A percentile compares a stretch with the other conserved stretches of the same genome.
Conservation (phyloP, 2,329 filamentous ascomycete genomes). For the Ambrosiella cleistominuta region DNA sequence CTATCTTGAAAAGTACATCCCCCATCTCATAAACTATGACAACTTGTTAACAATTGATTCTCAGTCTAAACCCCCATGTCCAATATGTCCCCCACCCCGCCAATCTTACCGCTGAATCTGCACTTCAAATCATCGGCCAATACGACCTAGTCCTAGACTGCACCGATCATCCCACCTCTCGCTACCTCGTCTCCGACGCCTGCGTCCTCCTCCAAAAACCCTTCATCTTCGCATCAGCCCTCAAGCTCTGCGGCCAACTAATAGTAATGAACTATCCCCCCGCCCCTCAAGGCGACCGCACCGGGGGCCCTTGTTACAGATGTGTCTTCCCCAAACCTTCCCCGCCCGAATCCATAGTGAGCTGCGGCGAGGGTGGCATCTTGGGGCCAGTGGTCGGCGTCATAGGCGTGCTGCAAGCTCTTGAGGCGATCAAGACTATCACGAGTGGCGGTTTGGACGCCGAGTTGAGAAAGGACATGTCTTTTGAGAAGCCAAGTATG, state of each 20-base stretch:
- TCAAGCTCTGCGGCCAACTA: constrained; percentile 77
- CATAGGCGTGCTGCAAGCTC: constrained; percentile 83
- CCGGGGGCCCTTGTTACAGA: constrained; percentile 73
- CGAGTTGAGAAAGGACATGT: not conserved
- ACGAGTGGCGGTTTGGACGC: constrained; percentile 19
- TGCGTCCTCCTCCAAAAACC: constrained; percentile 66
- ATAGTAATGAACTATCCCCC: constrained; percentile 75
- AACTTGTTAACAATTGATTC: not conserved
- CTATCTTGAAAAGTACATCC: constrained; percentile 35
- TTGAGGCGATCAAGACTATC: constrained; percentile 78
- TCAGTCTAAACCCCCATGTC: constrained; percentile 51
- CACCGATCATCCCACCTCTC: constrained; percentile 79
- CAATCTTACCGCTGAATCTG: constrained; percentile 52
- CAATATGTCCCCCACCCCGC: constrained; percentile 43
- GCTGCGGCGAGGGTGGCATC: constrained; percentile 85
- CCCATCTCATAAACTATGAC: not conserved
- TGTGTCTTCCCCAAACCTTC: constrained; percentile 84
- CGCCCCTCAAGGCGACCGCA: constrained; percentile 31
- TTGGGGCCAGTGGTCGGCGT: constrained; percentile 79
- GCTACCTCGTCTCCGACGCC: constrained; percentile 82
- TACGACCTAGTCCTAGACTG: constrained; percentile 89
- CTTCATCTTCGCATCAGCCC: constrained; percentile 74
- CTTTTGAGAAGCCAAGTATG: constrained; percentile 17
- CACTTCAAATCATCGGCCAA: constrained; percentile 42
- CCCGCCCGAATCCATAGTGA: constrained; percentile 62